Percentiles rank a stretch among this genome's conserved stretches.
These are phyloP conservation scores for Blastomyces percursus DNA, from an alignment of 2,329 filamentous ascomycete genomes.

Conservation along the genomic window DNA sequence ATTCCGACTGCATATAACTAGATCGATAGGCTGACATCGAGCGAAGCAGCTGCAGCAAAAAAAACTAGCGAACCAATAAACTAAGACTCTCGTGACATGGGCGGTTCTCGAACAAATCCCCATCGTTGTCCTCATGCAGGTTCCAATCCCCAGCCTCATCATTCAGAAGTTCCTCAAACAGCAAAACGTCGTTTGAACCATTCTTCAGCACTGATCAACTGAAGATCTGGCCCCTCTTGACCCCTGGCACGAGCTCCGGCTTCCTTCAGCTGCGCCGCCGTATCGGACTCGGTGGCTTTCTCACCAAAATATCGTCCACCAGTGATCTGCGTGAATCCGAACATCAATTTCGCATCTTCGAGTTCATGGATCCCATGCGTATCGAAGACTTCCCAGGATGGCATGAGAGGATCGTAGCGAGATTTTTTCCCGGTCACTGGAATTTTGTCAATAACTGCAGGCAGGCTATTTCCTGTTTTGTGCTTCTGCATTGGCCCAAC, in stretches of 20 bases:
- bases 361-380: slow-evolving; percentile 24
- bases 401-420: slow-evolving; percentile 21
- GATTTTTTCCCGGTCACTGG: slow-evolving; percentile 23
- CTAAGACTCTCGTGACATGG: background rate
- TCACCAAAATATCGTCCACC: slow-evolving; percentile 16
- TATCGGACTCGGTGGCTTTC: background rate
- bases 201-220: slow-evolving; percentile 1
- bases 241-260: slow-evolving; percentile 2
- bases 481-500: background rate
- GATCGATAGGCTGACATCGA: background rate
- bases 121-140: background rate
- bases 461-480: background rate
- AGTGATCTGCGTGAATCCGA: slow-evolving; percentile 28
- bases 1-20: background rate
- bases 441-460: background rate
- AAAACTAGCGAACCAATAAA: background rate
- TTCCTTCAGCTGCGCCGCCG: background rate
- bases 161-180: background rate
- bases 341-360: slow-evolving; percentile 31
- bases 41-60: background rate
- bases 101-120: background rate
- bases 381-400: slow-evolving; percentile 26
- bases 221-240: background rate
- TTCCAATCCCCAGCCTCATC: background rate
- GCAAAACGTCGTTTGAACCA: slow-evolving; percentile 2